These are phyloP conservation scores for Aspergillus alliaceus DNA, from an alignment of 2,329 filamentous ascomycete species.

Conservation along the genomic window DNA sequence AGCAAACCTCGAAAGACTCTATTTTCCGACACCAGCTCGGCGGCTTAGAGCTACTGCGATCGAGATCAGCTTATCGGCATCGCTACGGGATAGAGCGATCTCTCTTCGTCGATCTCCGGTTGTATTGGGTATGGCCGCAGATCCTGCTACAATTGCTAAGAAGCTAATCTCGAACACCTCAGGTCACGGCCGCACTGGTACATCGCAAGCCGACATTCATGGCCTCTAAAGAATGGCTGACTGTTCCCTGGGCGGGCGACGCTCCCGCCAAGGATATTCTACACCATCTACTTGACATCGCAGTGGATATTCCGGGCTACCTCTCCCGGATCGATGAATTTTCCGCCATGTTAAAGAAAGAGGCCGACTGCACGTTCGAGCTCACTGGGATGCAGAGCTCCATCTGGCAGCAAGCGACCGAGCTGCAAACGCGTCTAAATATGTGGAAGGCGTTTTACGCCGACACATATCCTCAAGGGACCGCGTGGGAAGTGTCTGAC, in stretches of 20 bases:
- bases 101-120: conserved; percentile 26
- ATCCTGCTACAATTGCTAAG: background rate
- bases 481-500: conserved; percentile 15
- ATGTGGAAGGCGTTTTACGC: conserved; percentile 21
- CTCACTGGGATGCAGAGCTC: conserved; percentile 15
- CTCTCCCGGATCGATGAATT: conserved; percentile 23
- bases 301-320: conserved; percentile 26
- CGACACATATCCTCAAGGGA: conserved; percentile 15
- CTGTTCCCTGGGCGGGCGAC: conserved; percentile 22
- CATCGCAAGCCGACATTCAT: conserved; percentile 25
- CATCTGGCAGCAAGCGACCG: conserved; percentile 20
- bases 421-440: conserved; percentile 20
- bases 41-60: conserved; percentile 21
- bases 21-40: conserved; percentile 27
- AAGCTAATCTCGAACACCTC: background rate
- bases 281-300: conserved; percentile 24
- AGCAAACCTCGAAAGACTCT: conserved; percentile 25
- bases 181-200: conserved; percentile 26
- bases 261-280: conserved; percentile 23
- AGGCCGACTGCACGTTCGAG: conserved; percentile 7
- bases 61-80: conserved; percentile 26
- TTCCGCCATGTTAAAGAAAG: conserved; percentile 4
- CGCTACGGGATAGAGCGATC: conserved; percentile 26
- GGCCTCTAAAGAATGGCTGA: conserved; percentile 25
- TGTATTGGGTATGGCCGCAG: conserved; percentile 25